phyloP scores from a whole-genome alignment of 192 early-diverging fungal species.

The Podila clonocystis region DNA sequence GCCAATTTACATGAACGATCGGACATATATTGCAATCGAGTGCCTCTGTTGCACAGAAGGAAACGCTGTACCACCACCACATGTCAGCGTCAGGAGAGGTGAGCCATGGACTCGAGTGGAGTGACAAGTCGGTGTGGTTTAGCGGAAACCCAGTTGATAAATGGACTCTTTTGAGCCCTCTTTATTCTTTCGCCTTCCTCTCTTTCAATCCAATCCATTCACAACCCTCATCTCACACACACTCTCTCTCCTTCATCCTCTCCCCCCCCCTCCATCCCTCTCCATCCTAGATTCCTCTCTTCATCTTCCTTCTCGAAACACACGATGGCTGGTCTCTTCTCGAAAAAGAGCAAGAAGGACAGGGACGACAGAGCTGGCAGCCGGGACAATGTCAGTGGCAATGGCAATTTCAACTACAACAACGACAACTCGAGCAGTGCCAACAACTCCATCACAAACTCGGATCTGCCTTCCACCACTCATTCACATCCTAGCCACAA shows the following conservation, averaged over 20 bases:
- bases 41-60: too few species aligned
- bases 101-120: neutral
- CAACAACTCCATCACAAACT: conserved; percentile 17
- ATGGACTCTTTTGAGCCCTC: neutral
- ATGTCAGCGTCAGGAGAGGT: neutral
- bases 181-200: neutral
- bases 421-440: conserved; percentile 17
- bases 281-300: neutral
- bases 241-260: neutral
- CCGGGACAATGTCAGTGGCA: conserved; percentile 7
- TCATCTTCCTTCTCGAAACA: neutral
- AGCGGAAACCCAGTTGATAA: neutral
- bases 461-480: neutral
- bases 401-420: conserved; percentile 9
- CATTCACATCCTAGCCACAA: conserved; percentile 11
- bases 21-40: too few species aligned
- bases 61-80: too few species aligned
- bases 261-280: neutral
- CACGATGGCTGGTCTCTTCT: conserved; percentile 44
- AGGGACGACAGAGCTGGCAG: conserved; percentile 14
- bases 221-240: neutral
- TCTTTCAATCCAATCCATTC: neutral
- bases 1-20: too few species aligned
- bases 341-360: conserved; percentile 46
- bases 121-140: neutral